Base-by-base conservation (phyloP, 2,329 filamentous ascomycete genomes). In the Xylariaceae sp. region DNA sequence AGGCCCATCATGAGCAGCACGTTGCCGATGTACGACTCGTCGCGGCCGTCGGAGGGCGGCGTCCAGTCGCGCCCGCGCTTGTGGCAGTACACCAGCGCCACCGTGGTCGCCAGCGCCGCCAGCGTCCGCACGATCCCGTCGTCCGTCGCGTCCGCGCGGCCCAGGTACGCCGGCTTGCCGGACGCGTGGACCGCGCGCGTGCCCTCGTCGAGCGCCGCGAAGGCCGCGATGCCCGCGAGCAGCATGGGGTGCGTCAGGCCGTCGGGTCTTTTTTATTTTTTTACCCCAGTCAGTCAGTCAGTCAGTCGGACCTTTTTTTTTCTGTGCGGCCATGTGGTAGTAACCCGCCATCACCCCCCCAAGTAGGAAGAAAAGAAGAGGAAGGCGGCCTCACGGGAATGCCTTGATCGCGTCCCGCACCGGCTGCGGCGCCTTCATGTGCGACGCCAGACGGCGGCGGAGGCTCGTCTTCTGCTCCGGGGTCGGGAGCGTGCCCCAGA, bases 1-100 rank as follows among this genome's bases (percentile, higher is more conserved):
- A 11, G 24, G 6, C 61, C 58, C 37, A 61, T 60, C 62, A 67
- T 67, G 4, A 45, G 46, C 13, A 69, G 52, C 9, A 67, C 33
- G 36, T 69, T 69, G 19, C 61, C 59, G 7, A 59, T 50, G 38
- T 57, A 62, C 3, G 45, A 47, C 7, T n/a, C 12, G 5, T 11
- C 24, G 5, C 12, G 24, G 1, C 42, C 45, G 3, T 57, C 42
- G 0, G 40, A 25, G 5, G 50, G 40, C 1, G 44, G 40, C 13
- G 46, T 54, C 39, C 64, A 59, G 4, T 43, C 26, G 1, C 42
- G 42, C 23, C 50, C 52, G 17, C 49, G 47, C 8, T 53, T 47
- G 36, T 63, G 60, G 36, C 60, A 55, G 49, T 58, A 54, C 5
- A 46, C 44, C 17, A 56, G 39, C 2, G 54, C 53, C 4, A 50